phyloP scores from a whole-genome alignment of 2,329 filamentous ascomycete species.

The Ceratocystis alfenasii region DNA sequence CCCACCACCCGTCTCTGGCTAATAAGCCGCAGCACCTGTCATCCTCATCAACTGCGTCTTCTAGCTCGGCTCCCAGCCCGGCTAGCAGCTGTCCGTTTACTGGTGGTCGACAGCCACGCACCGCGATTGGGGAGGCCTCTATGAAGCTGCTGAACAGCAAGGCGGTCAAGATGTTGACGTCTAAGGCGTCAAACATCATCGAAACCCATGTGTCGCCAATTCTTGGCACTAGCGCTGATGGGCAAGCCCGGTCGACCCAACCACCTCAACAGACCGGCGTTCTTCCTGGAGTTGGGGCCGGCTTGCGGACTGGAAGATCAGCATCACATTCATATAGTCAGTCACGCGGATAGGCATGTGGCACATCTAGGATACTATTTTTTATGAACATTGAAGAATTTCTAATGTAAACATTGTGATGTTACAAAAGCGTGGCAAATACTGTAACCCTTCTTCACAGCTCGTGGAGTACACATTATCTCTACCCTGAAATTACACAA shows the following conservation, averaged over 20 bases:
- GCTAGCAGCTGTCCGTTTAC: not conserved
- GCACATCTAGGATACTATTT: not conserved
- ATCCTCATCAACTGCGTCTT: not conserved
- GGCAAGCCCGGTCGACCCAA: conserved; percentile 17
- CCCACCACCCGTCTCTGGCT: not conserved
- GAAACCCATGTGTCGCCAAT: conserved; percentile 24
- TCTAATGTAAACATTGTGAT: not conserved
- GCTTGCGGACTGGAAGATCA: not conserved
- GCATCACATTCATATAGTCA: not conserved
- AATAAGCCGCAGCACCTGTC: not conserved
- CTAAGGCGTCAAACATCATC: conserved; percentile 24
- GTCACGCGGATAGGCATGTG: not conserved
- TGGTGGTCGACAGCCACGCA: conserved; percentile 2
- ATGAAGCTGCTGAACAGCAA: conserved; percentile 23
- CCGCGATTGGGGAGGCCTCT: conserved; percentile 2
- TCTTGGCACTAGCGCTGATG: conserved; percentile 17
- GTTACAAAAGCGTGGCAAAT: too few species aligned
- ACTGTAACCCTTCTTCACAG: too few species aligned
- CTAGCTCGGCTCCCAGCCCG: not conserved
- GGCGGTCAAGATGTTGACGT: conserved; percentile 23
- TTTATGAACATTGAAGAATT: conserved; percentile 1
- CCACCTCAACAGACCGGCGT: not conserved
- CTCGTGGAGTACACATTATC: not conserved
- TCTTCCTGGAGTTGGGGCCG: not conserved
- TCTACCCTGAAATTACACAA: too few species aligned